Base-by-base conservation (phyloP, 169 alveolate genomes). In the Eimeria maxima region DNA sequence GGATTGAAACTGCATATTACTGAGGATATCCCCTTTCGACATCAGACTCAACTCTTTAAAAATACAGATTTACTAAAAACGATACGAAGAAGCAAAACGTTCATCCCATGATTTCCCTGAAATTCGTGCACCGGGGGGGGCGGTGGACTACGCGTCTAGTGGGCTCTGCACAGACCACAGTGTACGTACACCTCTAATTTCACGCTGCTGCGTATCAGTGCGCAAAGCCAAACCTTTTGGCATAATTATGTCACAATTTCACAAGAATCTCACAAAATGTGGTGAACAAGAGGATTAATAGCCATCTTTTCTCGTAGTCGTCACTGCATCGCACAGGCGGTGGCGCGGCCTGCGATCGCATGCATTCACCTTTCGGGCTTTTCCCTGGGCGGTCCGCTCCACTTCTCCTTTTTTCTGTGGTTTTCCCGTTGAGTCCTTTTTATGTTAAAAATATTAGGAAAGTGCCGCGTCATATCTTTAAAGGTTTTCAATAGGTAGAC, bases 301-400 rank as follows among this genome's bases (percentile, higher is more conserved):
- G 11, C 7, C 86, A 45, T 14, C 13, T 42, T 42, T 22, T 18
- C 18, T 45, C 86, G 20, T 38, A 0, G 38, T 42, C 33, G 60
- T 33, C 86, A 20, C 38, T 24, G 86, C 60, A 74, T 27, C 44
- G 86, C 86, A 74, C 63, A 6, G 86, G 27, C 29, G 60, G 86
- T 29, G 86, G 86, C 76, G 76, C 76, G 86, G 63, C 86, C 57
- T 20, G 63, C 86, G 86, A 74, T 74, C 86, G 86, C 86, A 74
- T 74, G 86, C 86, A 45, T 74, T 67, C 76, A 67, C 2, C 76
- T 67, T 67, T 67, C 76, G 76, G 76, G 76, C 76, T 67, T 67
- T 50, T 67, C 45, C 45, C 76, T 45, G 24, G 76, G 20, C 22
- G 11, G 45, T 16, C 76, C 7, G 27, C 8, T 24, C 29, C 76